These are phyloP conservation scores for Suillus tomentosus DNA, from an alignment of 768 basidiomycete genomes.

Conservation along the genomic window DNA sequence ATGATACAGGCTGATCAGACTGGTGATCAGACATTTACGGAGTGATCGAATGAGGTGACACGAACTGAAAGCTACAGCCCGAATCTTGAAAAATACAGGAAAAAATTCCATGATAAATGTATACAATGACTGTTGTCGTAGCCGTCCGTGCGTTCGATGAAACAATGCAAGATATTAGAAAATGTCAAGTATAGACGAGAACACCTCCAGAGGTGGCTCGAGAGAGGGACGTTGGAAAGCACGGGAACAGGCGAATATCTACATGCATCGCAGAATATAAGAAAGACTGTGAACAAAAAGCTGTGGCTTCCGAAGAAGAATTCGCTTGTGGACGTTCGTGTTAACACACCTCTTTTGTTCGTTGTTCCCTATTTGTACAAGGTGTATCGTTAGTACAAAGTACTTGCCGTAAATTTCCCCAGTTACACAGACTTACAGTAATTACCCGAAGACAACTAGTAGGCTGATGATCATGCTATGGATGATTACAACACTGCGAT, in stretches of 20 bases:
- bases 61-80: conserved; percentile 33
- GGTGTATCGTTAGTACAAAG: not conserved
- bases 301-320: conserved; percentile 16
- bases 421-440: no score
- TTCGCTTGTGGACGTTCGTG: conserved; percentile 1
- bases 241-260: conserved; percentile 2
- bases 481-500: no score
- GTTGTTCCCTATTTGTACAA: conserved; percentile 4
- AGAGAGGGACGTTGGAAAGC: conserved; percentile 2
- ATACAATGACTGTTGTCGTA: not conserved
- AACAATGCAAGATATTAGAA: not conserved
- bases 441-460: no score
- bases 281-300: conserved; percentile 13
- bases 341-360: conserved; percentile 2
- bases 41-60: not conserved
- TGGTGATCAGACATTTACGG: not conserved
- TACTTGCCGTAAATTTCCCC: no score
- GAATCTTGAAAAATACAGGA: conserved; percentile 33
- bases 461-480: no score
- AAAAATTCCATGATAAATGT: conserved; percentile 30
- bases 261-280: conserved; percentile 14
- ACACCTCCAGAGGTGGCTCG: conserved; percentile 18
- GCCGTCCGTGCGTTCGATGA: not conserved
- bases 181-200: conserved; percentile 16
- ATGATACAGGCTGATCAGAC: conserved; percentile 42